phyloP scores from a whole-genome alignment of 2,329 filamentous ascomycete species.

The Amesomyces nigricolor region DNA sequence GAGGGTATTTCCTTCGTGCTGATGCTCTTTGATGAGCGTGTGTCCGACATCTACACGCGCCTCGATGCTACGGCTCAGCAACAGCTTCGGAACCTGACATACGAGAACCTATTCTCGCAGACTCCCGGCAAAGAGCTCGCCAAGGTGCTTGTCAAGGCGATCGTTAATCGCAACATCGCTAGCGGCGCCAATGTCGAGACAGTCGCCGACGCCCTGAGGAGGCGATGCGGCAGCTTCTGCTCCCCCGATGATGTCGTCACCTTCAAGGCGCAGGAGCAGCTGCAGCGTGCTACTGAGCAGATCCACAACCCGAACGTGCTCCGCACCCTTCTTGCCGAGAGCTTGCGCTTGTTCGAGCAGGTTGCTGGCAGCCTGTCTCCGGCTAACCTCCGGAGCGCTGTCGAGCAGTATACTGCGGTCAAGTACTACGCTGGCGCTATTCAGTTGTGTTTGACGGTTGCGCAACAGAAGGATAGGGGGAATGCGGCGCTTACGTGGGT shows the following conservation, averaged over 20 bases:
- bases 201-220: conserved; percentile 85
- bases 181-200: conserved; percentile 97
- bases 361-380: conserved; percentile 78
- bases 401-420: conserved; percentile 72
- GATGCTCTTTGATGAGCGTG: conserved; percentile 88
- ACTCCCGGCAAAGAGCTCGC: conserved; percentile 78
- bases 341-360: conserved; percentile 78
- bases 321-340: conserved; percentile 79
- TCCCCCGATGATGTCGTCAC: conserved; percentile 95
- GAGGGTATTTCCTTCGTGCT: conserved; percentile 95
- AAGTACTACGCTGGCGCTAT: conserved; percentile 94
- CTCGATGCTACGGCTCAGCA: conserved; percentile 66
- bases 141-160: conserved; percentile 91
- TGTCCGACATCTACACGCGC: conserved; percentile 77
- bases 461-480: conserved; percentile 77
- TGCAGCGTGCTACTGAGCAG: conserved; percentile 81
- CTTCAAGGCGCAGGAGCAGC: conserved; percentile 94
- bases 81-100: conserved; percentile 71
- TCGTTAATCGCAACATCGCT: conserved; percentile 95
- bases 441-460: conserved; percentile 76
- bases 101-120: conserved; percentile 79
- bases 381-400: conserved; percentile 71
- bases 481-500: conserved; percentile 83
- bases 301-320: conserved; percentile 69
- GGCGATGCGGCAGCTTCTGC: conserved; percentile 94